Percentiles rank a stretch among this genome's conserved stretches.
These are phyloP conservation scores for Dothideomycetidae sp. DNA, from an alignment of 2,329 filamentous ascomycete species.

Conservation along the genomic window DNA sequence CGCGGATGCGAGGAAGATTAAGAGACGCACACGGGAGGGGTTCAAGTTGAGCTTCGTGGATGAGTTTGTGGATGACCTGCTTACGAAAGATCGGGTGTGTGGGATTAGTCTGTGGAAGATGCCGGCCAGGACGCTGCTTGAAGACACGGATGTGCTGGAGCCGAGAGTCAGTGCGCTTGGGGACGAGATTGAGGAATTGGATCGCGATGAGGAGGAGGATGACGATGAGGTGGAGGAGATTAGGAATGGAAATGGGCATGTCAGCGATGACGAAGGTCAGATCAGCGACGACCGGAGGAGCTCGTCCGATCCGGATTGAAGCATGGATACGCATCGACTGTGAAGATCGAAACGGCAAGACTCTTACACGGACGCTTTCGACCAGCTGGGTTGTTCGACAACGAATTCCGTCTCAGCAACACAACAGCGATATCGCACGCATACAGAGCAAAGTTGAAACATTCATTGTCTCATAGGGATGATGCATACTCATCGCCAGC, in stretches of 20 bases:
- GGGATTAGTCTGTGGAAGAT: constrained; percentile 88
- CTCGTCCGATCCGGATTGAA: constrained; percentile 1
- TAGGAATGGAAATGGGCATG: constrained; percentile 4
- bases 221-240: constrained; percentile 14
- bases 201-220: constrained; percentile 42
- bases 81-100: constrained; percentile 80
- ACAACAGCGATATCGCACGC: too few relatives aligned
- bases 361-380: too few relatives aligned
- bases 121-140: constrained; percentile 64
- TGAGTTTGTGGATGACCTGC: constrained; percentile 82
- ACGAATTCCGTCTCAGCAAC: too few relatives aligned
- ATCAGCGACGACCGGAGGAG: neutral
- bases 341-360: too few relatives aligned
- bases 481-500: too few relatives aligned
- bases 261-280: neutral
- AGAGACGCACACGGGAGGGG: constrained; percentile 58
- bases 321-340: too few relatives aligned
- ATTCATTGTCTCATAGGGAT: too few relatives aligned
- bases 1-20: constrained; percentile 69
- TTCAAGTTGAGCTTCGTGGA: constrained; percentile 71
- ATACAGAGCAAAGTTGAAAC: too few relatives aligned
- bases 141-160: constrained; percentile 80
- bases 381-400: too few relatives aligned
- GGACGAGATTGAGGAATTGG: constrained; percentile 55
- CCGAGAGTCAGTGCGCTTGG: constrained; percentile 71